phyloP scores from a whole-genome alignment of 495 filamentous ascomycete species.

The Penicillium arizonense region DNA sequence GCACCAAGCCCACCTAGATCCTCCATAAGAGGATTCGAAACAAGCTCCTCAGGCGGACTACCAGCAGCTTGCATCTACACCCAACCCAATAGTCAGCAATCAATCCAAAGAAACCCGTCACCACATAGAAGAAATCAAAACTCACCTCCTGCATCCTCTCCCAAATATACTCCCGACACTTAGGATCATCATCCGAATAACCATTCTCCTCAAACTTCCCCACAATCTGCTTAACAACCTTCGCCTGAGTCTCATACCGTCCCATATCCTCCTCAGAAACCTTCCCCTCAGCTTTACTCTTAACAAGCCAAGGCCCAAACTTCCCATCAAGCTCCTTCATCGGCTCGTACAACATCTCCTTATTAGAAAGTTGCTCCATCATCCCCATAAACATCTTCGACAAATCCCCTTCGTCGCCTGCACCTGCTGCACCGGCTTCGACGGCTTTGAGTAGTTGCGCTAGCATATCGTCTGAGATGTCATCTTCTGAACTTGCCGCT shows the following conservation, averaged over 20 bases:
- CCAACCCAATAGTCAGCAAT: conserved; percentile 20
- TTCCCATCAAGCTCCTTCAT: conserved; percentile 96
- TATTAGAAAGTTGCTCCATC: conserved; percentile 98
- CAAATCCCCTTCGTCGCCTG: conserved; percentile 78
- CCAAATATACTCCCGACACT: conserved; percentile 88
- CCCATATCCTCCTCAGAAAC: conserved; percentile 66
- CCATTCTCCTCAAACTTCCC: conserved; percentile 74
- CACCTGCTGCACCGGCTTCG: conserved; percentile 57
- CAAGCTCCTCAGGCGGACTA: conserved; percentile 83
- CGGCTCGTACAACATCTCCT: conserved; percentile 96
- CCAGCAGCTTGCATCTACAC: conserved; percentile 89
- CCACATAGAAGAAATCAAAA: conserved; percentile 9
- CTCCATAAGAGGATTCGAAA: conserved; percentile 64
- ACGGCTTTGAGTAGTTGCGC: conserved; percentile 82
- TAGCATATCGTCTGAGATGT: conserved; percentile 73
- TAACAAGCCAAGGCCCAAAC: conserved; percentile 83
- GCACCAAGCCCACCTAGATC: conserved; percentile 24
- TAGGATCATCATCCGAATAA: conserved; percentile 77
- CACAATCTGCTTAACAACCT: conserved; percentile 83
- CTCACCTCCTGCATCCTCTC: conserved; percentile 95
- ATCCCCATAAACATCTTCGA: conserved; percentile 90
- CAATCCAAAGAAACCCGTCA: not conserved
- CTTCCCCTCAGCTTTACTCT: conserved; percentile 64
- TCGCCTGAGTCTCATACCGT: conserved; percentile 78
- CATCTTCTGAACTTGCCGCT: conserved; percentile 61